Evolutionary conservation across 2,329 filamentous ascomycete species (phyloP), one percentile per base, ranked within the genome.

Genomic region (Fusarium transvaalense): DNA sequence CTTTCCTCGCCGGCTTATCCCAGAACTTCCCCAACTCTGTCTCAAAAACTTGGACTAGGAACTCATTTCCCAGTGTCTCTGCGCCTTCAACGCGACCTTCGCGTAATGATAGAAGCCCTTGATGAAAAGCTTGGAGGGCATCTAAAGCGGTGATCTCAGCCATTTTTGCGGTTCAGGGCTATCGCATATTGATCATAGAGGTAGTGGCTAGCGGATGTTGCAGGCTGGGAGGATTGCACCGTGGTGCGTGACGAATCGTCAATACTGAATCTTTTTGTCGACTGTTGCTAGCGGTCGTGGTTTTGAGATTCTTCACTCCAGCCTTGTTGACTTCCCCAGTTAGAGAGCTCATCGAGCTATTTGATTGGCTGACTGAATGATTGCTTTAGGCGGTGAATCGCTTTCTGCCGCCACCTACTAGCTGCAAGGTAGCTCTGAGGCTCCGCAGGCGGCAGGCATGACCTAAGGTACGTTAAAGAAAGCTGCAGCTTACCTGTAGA

Each of bases 61-160:
- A 83, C 71, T 88, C 86, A 64, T 94, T 86, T 64, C 92, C 88
- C 52, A 95, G 86, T 43, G 92, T 82, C 72, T 91, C 90, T 32
- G 89, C 85, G 59, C 81, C 82, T 43, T 84, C 82, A 54, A 82
- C 81, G 53, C 91, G 88, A 58, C 89, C 88, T 75, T 96, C 90
- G 68, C 88, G 88, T 73, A 96, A 85, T 59, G 91, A 89, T 72
- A 91, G 84, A 66, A 99, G 88, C 81, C 97, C 94, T 78, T 92
- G 89, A 79, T 97, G 92, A 74, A 99, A 89, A 79, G 89, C 90
- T 82, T 94, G 90, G 75, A 98, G 88, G 80, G 89, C 88, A 76
- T 91, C 90, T 76, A 97, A 85, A 76, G 87, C 88, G 78, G 89
- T 89, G 77, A 88, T 83, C 76, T 91, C 90, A 78, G 91, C 89